Conservation (phyloP, 1,284 basidiomycete genomes). For the Heterobasidion occidentale region DNA sequence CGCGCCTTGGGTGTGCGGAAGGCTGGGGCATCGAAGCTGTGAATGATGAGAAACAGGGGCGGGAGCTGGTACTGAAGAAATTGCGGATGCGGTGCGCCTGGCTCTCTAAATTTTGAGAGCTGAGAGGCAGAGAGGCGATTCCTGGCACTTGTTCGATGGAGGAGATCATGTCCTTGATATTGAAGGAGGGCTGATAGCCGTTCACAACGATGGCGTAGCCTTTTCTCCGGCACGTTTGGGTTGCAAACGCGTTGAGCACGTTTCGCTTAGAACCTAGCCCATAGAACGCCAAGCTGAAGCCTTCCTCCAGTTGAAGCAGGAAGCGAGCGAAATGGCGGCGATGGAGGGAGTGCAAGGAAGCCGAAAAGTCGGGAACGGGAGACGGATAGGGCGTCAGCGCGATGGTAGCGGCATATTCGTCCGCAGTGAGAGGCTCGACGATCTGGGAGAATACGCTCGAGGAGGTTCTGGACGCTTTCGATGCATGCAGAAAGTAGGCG, state of each 20-base stretch:
- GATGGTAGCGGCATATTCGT: constrained; percentile 52
- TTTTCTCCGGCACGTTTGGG: constrained; percentile 37
- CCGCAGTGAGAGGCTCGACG: constrained; percentile 56
- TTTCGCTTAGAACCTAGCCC: constrained; percentile 82
- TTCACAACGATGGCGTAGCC: constrained; percentile 79
- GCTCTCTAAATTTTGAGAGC: constrained; percentile 40
- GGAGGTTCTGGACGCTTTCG: constrained; percentile 63
- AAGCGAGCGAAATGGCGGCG: constrained; percentile 52
- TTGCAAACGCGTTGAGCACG: constrained; percentile 69
- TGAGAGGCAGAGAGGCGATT: constrained; percentile 30
- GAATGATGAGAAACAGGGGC: constrained; percentile 71
- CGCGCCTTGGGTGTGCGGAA: constrained; percentile 58
- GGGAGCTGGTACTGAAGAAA: constrained; percentile 34
- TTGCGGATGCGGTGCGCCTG: constrained; percentile 58
- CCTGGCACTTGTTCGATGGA: constrained; percentile 61
- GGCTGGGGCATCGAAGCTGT: constrained; percentile 78
- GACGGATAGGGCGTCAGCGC: constrained; percentile 15
- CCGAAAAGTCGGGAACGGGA: constrained; percentile 20
- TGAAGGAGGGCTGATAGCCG: constrained; percentile 67
- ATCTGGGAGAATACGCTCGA: constrained; percentile 69
- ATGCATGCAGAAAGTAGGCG: constrained; percentile 69
- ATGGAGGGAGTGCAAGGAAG: constrained; percentile 20
- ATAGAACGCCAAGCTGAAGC: constrained; percentile 83
- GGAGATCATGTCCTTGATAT: constrained; percentile 61
- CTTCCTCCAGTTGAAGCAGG: constrained; percentile 64